Evolutionary conservation across 2,329 filamentous ascomycete species (phyloP), one percentile per base, ranked within the genome.

Genomic region (Curvularia sp.): DNA sequence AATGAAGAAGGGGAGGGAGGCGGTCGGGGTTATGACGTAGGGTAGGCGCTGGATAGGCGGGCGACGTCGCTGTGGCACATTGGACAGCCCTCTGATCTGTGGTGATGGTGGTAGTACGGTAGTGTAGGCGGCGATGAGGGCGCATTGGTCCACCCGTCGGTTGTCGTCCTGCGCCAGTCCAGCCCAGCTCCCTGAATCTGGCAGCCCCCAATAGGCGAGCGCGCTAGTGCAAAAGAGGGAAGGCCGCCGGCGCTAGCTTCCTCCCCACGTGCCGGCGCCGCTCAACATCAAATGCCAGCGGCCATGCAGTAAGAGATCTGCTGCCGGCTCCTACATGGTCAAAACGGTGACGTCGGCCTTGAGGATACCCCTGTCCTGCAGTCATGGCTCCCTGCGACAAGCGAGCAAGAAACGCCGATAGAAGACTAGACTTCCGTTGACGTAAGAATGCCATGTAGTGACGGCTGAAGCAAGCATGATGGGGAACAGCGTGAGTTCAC

Each of bases 51-150:
- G 47, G 32, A 49, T 38, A 38, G 39, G 53, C 30, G 54, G 49
- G 59, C 57, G 53, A 57, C 62, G 52, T 53, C 55, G 55, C 53
- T 30, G 55, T 56, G 52, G 57, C 60, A 57, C 61, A 65, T 65
- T 60, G 60, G 58, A 50, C 30, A 38, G 54, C 15, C 43, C 38
- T 53, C 36, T 36, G 42, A 39, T 53, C 50, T 27, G 41, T 23
- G 41, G 55, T 48, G 55, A 46, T 38, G 49, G 49, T 39, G 28
- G 43, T 55, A n/a, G 53, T 55, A 21, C 7, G 15, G 41, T 27
- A 43, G 41, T 23, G 59, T 47, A 45, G 52, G 27, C 45, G 42
- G 34, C 46, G 42, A 42, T 36, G 52, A 46, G 41, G 45, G 41
- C 55, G 46, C 55, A 58, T 50, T 55, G 55, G 51, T 52, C 55